Evolutionary conservation across 331 rosid genomes (phyloP), one percentile per base, ranked within the genome.

Genomic region (Malus hybrid): DNA sequence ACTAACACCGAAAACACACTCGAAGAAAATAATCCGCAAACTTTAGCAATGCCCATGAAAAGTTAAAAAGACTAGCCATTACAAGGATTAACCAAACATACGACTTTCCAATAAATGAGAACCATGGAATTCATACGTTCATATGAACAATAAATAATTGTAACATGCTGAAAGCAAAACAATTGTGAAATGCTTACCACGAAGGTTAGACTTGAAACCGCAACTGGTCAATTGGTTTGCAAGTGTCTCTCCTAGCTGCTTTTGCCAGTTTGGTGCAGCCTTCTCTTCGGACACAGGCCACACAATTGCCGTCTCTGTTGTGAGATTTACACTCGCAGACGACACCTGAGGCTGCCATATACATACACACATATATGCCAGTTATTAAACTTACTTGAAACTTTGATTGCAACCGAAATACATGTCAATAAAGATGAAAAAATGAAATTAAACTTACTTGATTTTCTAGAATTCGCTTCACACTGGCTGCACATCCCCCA

Each of bases 401-500:
- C 22, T 52, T 52, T 39, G 46, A 39, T 0, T 27, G 39, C 46
- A 39, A 39, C 46, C 46, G 59, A 65, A 71, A 67, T 65, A 33
- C 50, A 44, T 10, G 50, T 42, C 50, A 74, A 39, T 16, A 9
- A 52, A 20, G 61, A 6, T 56, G 11, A 16, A 60, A 13, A 18
- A 22, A 29, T 76, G 52, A 63, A 61, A 78, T 71, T 67, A 57
- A 63, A 60, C 89, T 75, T 79, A 91, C 98, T 85, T 87, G 96
- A 77, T 86, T 88, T 84, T 93, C 96, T 12, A 93, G 76, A 63
- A 89, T 83, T 70, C 88, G 90, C 83, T 88, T 93, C 83, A 93
- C 98, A 81, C 89, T 93, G 22, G 86, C 89, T 16, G 97, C 97
- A 74, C 98, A 93, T 31, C 98, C 98, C 16, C 96, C 98, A 60